These are phyloP conservation scores for Thielaviopsis populi DNA, from an alignment of 2,329 filamentous ascomycete species.

Conservation along the genomic window DNA sequence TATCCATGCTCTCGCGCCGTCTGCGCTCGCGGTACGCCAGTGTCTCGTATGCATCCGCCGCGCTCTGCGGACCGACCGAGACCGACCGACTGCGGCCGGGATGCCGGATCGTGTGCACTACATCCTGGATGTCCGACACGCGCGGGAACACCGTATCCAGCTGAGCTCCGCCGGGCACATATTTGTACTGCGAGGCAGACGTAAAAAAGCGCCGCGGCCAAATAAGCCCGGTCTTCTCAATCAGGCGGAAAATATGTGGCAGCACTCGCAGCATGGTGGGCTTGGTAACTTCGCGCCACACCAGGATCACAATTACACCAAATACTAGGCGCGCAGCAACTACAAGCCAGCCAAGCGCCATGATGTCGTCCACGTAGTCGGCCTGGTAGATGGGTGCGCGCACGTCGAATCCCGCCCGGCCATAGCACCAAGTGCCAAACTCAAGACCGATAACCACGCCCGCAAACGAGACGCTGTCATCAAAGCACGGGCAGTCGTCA, in stretches of 20 bases:
- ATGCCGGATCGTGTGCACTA: conserved; percentile 69
- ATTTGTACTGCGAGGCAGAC: conserved; percentile 77
- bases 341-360: conserved; percentile 48
- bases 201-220: conserved; percentile 85
- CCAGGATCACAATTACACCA: conserved; percentile 71
- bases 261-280: conserved; percentile 60
- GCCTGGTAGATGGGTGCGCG: conserved; percentile 36
- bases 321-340: conserved; percentile 55
- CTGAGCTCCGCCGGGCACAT: conserved; percentile 52
- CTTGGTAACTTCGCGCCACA: conserved; percentile 85
- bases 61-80: conserved; percentile 85
- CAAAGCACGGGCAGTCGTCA: conserved; percentile 92
- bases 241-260: conserved; percentile 73
- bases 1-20: conserved; percentile 39
- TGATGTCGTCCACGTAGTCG: conserved; percentile 38
- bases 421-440: conserved; percentile 52
- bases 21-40: conserved; percentile 69
- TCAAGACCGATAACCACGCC: conserved; percentile 79
- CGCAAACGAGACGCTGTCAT: conserved; percentile 87
- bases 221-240: conserved; percentile 64
- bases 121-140: conserved; percentile 70
- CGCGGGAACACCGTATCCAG: conserved; percentile 78
- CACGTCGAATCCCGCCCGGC: conserved; percentile 28
- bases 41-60: conserved; percentile 90
- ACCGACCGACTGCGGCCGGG: conserved; percentile 62